phyloP scores from a whole-genome alignment of 2,329 filamentous ascomycete genomes.

The Botrytis aclada region DNA sequence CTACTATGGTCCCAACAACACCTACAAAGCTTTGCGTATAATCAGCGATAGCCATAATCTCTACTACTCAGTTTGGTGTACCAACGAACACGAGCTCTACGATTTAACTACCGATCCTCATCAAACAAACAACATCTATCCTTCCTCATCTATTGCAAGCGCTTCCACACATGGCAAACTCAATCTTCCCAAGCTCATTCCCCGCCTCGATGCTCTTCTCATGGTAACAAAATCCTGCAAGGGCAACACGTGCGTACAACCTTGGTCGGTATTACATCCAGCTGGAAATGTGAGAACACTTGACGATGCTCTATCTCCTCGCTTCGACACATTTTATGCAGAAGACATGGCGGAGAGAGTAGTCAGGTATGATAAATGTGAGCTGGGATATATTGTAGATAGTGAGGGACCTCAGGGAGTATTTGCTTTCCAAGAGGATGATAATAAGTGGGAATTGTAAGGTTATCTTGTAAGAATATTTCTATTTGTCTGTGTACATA shows the following conservation, averaged over 20 bases:
- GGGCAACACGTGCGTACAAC: conserved; percentile 49
- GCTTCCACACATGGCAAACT: conserved; percentile 28
- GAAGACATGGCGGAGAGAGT: conserved; percentile 42
- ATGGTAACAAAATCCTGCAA: conserved; percentile 61
- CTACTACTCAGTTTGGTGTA: conserved; percentile 69
- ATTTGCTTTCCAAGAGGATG: conserved; percentile 14
- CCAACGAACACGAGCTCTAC: conserved; percentile 64
- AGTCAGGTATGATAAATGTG: conserved; percentile 53
- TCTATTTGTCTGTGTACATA: background rate
- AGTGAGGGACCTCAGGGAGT: conserved; percentile 46
- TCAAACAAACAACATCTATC: conserved; percentile 48
- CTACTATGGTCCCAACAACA: conserved; percentile 42
- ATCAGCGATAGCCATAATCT: conserved; percentile 52
- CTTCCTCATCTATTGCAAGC: conserved; percentile 22
- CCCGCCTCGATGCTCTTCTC: conserved; percentile 56
- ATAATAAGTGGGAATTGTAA: conserved; percentile 7
- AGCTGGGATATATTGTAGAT: conserved; percentile 53
- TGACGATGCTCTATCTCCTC: conserved; percentile 46
- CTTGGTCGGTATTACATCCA: conserved; percentile 57
- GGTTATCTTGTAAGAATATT: background rate
- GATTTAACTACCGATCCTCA: conserved; percentile 54
- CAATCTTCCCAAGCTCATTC: conserved; percentile 18
- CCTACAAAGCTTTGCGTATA: conserved; percentile 48
- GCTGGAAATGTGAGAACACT: conserved; percentile 49
- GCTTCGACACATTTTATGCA: conserved; percentile 54